These are phyloP conservation scores for Plicaturopsis crispa DNA, from an alignment of 768 basidiomycete genomes.

Conservation along the genomic window DNA sequence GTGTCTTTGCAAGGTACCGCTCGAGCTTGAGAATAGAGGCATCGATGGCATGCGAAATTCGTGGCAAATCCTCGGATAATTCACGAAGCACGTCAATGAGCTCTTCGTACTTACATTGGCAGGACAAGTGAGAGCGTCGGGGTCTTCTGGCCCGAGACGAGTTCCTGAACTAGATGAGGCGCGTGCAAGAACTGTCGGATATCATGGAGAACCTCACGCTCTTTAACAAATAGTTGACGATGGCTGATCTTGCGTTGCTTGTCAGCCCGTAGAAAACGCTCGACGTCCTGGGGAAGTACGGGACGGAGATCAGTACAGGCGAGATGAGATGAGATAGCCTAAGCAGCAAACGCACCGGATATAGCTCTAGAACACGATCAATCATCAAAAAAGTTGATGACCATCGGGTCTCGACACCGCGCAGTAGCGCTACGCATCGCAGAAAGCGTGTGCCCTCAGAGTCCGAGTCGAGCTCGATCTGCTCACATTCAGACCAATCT, in stretches of 20 bases:
- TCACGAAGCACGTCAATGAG: conserved; percentile 6
- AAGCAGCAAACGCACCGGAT: conserved; percentile 18
- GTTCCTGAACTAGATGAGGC: conserved; percentile 23
- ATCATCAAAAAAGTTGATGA: conserved; percentile 28
- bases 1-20: conserved; percentile 6
- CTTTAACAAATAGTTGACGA: conserved; percentile 4
- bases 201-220: conserved; percentile 17
- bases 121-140: conserved; percentile 12
- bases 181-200: conserved; percentile 19
- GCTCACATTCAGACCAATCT: conserved; percentile 4
- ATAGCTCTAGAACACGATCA: conserved; percentile 21
- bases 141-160: conserved; percentile 19
- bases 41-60: conserved; percentile 8
- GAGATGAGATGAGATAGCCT: too few relatives aligned
- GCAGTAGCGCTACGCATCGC: conserved; percentile 17
- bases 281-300: too few relatives aligned
- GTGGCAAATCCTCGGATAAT: conserved; percentile 2
- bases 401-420: conserved; percentile 26
- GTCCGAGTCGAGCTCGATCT: too few relatives aligned
- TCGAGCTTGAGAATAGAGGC: conserved; percentile 8
- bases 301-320: too few relatives aligned
- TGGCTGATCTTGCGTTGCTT: conserved; percentile 10
- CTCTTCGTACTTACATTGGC: conserved; percentile 11
- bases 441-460: conserved; percentile 8
- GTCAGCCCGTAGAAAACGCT: conserved; percentile 12